Conservation (phyloP, 257 asterid species). For the Paulownia fortunei region DNA sequence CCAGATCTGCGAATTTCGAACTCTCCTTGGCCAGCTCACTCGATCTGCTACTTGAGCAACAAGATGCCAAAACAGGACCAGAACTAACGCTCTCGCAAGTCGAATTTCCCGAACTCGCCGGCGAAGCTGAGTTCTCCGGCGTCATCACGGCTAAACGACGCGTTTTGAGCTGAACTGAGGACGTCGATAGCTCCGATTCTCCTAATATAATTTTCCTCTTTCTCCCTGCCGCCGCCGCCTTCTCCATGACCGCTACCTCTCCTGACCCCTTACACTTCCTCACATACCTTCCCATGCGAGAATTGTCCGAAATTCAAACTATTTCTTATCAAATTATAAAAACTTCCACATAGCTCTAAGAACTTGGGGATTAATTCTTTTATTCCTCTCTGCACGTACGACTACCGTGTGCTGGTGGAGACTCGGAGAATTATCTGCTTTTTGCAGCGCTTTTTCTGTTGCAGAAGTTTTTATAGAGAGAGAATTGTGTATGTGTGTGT, state of each 20-base stretch:
- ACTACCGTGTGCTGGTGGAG: conserved; percentile 29
- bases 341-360: neutral
- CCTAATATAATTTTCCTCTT: conserved; percentile 45
- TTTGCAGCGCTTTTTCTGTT: conserved; percentile 36
- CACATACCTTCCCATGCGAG: conserved; percentile 30
- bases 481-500: neutral
- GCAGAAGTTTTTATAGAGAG: conserved; percentile 35
- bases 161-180: conserved; percentile 37
- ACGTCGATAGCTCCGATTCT: conserved; percentile 39
- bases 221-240: conserved; percentile 25
- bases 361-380: neutral
- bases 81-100: conserved; percentile 31
- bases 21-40: conserved; percentile 34
- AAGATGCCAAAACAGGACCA: conserved; percentile 39
- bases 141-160: conserved; percentile 32
- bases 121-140: conserved; percentile 23
- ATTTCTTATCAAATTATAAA: neutral
- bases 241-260: conserved; percentile 37
- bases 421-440: conserved; percentile 39
- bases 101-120: conserved; percentile 37
- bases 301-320: conserved; percentile 6
- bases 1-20: conserved; percentile 51
- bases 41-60: conserved; percentile 53
- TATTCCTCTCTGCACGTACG: conserved; percentile 17
- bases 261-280: conserved; percentile 38